Percentiles rank a stretch among this genome's conserved stretches.
phyloP scores from a whole-genome alignment of 495 filamentous ascomycete species.

The Xylaria longipes region DNA sequence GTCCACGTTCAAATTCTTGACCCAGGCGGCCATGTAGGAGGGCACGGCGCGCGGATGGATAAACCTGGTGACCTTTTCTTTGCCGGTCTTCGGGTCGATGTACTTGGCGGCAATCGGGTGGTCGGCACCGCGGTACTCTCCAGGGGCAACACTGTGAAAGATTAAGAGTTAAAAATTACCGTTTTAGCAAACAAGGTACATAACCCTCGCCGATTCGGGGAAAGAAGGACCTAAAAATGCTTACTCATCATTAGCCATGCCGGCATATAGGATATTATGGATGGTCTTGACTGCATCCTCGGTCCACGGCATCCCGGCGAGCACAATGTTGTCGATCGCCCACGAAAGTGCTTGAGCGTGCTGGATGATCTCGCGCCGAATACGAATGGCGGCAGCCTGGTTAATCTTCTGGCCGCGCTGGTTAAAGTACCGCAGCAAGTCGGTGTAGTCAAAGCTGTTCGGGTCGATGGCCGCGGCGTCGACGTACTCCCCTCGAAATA shows the following conservation, averaged over 20 bases:
- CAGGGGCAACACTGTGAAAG: not conserved
- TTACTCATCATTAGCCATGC: not conserved
- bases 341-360: not conserved
- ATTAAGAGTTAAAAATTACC: too few relatives aligned
- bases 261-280: not conserved
- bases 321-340: not conserved
- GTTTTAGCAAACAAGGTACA: too few relatives aligned
- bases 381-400: not conserved
- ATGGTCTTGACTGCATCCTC: not conserved
- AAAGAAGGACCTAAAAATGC: too few relatives aligned
- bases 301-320: not conserved
- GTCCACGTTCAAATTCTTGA: not conserved
- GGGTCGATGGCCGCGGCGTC: not conserved
- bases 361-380: not conserved
- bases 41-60: not conserved
- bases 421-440: not conserved
- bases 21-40: not conserved
- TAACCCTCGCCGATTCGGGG: too few relatives aligned
- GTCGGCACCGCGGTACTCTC: not conserved
- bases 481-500: not conserved
- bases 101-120: not conserved
- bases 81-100: not conserved
- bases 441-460: not conserved
- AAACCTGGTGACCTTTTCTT: not conserved
- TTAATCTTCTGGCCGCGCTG: not conserved